Base-by-base conservation (phyloP, 2,329 filamentous ascomycete species). In the Epichloe scottii region DNA sequence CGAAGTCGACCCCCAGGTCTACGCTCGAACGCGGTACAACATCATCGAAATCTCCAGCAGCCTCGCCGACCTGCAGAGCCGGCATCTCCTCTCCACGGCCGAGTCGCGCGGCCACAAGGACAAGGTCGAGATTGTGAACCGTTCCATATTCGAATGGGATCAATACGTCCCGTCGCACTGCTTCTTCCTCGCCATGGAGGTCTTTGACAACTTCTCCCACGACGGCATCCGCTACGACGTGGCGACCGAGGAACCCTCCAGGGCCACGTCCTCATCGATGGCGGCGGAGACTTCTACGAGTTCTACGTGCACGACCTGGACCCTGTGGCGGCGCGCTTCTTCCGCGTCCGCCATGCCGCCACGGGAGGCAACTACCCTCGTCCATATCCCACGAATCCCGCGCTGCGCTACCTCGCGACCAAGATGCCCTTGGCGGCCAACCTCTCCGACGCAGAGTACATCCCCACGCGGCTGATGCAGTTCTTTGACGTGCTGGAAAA, bases 201-300 rank as follows among this genome's bases (percentile, higher is more conserved):
- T 98, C 57, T 95, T 96, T 63, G 93, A 98, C 73, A 98, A 98
- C 71, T 97, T 98, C 65, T 84, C 89, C 37, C 94, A 98, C 71
- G 93, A 98, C 70, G 79, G 84, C 53, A 82, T 98, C 55, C 90
- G 94, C 56, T 98, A 97, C 71, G 85, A 97, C 68, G 76, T 85
- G 11, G 69, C 75, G 54, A 94, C 89, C 11, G 87, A 89, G 64
- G 74, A 85, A 57, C 87, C 91, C 77, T 95, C 50, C 94, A 98
- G 71, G 89, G 89, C 47, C 84, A 84, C 55, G 90, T 97, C 14
- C 75, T 98, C 39, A 84, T 98, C 62, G 89, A 95, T 64, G 76
- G 73, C 8, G 74, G 83, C 41, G 91, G 91, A 62, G 90, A 97
- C 62, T 93, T 98, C 63, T 91, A 87, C 72, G 93, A 97, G 68